phyloP scores from a whole-genome alignment of 2,329 filamentous ascomycete species.

The Clarireedia hainanense region DNA sequence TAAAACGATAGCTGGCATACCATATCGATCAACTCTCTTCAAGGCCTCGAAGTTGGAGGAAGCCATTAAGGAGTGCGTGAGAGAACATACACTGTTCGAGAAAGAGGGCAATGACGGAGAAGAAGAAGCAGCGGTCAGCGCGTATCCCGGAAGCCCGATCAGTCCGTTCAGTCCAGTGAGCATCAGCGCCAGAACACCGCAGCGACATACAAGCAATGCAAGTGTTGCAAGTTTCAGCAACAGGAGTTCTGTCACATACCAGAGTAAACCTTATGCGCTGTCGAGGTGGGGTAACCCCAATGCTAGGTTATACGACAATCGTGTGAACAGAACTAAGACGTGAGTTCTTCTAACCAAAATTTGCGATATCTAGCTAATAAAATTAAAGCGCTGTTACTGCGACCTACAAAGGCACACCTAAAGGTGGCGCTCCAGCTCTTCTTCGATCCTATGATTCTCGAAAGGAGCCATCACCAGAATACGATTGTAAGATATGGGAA shows the following conservation, averaged over 20 bases:
- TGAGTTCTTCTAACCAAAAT: slow-evolving; percentile 40
- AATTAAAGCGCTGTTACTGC: slow-evolving; percentile 77
- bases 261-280: slow-evolving; percentile 42
- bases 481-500: slow-evolving; percentile 94
- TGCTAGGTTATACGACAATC: slow-evolving; percentile 76
- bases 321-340: slow-evolving; percentile 86
- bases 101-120: slow-evolving; percentile 70
- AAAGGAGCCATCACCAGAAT: slow-evolving; percentile 82
- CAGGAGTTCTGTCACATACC: slow-evolving; percentile 51
- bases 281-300: slow-evolving; percentile 72
- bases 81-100: slow-evolving; percentile 73
- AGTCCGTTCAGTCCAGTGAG: slow-evolving; percentile 32
- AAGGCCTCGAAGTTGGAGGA: slow-evolving; percentile 95
- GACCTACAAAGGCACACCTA: slow-evolving; percentile 75
- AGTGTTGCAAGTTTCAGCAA: slow-evolving; percentile 77
- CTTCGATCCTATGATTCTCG: slow-evolving; percentile 93
- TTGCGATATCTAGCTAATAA: slow-evolving; percentile 14
- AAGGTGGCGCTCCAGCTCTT: slow-evolving; percentile 60
- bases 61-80: slow-evolving; percentile 81
- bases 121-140: slow-evolving; percentile 16
- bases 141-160: slow-evolving; percentile 29
- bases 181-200: slow-evolving; percentile 27
- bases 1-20: slow-evolving; percentile 94
- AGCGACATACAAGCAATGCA: slow-evolving; percentile 65
- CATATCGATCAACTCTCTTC: slow-evolving; percentile 88